Evolutionary conservation across 371 early-diverging fungal species (phyloP).

Genomic region (Saksenaea vasiformis): DNA sequence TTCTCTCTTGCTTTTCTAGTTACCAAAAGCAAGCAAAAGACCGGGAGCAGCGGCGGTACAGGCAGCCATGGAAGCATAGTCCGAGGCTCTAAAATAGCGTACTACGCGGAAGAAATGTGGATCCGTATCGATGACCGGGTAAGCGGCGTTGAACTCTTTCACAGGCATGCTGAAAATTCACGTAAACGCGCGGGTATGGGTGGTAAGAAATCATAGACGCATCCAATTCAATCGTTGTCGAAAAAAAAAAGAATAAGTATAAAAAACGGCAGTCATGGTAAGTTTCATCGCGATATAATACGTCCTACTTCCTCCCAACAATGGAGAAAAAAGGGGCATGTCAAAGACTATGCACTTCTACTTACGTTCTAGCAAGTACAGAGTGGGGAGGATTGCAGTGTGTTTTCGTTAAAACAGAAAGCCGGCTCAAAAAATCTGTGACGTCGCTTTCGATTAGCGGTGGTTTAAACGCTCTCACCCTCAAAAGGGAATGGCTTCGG

Average conservation of each 20-base stretch:
- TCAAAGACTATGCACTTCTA: background rate
- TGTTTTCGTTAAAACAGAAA: background rate
- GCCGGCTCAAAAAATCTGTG: background rate
- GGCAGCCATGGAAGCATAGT: constrained; percentile 75
- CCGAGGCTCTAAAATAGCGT: constrained; percentile 85
- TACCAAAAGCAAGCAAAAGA: constrained; percentile 75
- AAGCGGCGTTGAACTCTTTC: constrained; percentile 54
- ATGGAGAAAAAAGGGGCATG: background rate
- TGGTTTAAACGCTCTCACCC: no score
- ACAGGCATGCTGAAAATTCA: constrained; percentile 35
- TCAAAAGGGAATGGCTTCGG: no score
- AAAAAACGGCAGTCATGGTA: background rate
- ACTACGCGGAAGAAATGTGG: constrained; percentile 85
- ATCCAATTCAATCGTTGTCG: background rate
- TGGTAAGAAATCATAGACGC: background rate
- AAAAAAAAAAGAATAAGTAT: background rate
- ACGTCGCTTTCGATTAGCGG: background rate
- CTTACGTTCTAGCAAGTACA: background rate
- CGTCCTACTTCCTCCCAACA: background rate
- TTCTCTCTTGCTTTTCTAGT: constrained; percentile 6
- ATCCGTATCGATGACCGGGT: constrained; percentile 73
- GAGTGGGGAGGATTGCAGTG: background rate
- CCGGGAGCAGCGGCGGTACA: constrained; percentile 77
- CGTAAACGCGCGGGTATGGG: background rate
- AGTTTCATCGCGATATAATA: background rate